phyloP scores from a whole-genome alignment of 306 rosid species.

The Oxytropis ochrocephala region DNA sequence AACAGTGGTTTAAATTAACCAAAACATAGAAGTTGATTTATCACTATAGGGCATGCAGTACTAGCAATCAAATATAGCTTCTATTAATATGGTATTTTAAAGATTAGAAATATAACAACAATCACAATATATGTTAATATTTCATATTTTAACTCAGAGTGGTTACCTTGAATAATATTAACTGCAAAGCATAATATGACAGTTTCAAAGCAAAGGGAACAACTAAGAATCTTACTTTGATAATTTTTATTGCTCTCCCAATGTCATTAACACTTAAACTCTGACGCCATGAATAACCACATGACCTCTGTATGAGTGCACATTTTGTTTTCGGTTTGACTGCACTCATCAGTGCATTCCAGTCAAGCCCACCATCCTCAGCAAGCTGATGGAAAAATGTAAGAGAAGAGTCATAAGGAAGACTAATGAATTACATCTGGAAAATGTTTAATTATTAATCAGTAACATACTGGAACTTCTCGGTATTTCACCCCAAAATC shows the following conservation, averaged over 20 bases:
- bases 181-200: not conserved
- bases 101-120: not conserved
- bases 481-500: slow-evolving; percentile 88
- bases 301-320: slow-evolving; percentile 87
- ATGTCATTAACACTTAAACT: slow-evolving; percentile 82
- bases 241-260: slow-evolving; percentile 61
- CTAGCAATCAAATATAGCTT: slow-evolving; percentile 1
- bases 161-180: not conserved
- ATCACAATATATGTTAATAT: not conserved
- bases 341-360: slow-evolving; percentile 58
- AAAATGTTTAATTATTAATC: not conserved
- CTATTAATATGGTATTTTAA: not conserved
- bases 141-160: not conserved
- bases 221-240: slow-evolving; percentile 50
- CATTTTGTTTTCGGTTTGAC: slow-evolving; percentile 75
- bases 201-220: not conserved
- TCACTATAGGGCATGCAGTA: not conserved
- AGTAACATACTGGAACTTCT: slow-evolving; percentile 75
- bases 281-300: slow-evolving; percentile 93
- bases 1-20: not conserved
- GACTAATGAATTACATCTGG: not conserved
- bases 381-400: slow-evolving; percentile 50
- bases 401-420: not conserved
- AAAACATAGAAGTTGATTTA: not conserved
- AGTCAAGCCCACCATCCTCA: slow-evolving; percentile 78